Percentiles rank a stretch among this genome's conserved stretches.
Evolutionary conservation across 352 stramenopile species (phyloP).

Genomic region (Phytophthora pisi): DNA sequence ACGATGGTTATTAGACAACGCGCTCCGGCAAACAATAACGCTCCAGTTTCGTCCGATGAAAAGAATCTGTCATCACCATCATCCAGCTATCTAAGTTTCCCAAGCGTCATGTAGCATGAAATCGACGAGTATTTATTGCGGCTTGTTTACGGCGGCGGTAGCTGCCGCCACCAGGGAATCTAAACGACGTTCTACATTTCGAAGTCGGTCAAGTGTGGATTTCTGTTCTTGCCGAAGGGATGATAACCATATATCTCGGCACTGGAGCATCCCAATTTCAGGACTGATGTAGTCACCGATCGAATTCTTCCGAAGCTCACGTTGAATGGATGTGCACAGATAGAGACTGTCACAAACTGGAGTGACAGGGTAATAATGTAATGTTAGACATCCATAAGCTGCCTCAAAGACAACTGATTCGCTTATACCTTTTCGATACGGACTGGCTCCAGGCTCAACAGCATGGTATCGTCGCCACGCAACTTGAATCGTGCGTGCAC

Average conservation of each 20-base stretch:
- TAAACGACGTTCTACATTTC: conserved; percentile 47
- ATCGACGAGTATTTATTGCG: conserved; percentile 6
- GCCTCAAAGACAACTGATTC: neutral
- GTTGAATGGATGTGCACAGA: conserved; percentile 44
- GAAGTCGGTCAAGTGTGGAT: conserved; percentile 47
- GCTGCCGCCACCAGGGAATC: conserved; percentile 37
- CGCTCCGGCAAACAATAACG: conserved; percentile 28
- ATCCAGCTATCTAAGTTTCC: conserved; percentile 49
- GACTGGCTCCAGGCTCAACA: conserved; percentile 1
- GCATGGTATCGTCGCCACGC: conserved; percentile 48
- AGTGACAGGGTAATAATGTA: neutral
- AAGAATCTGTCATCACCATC: conserved; percentile 20
- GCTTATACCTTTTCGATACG: conserved; percentile 35
- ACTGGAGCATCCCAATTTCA: conserved; percentile 48
- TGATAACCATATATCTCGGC: conserved; percentile 50
- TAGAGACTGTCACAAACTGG: conserved; percentile 42
- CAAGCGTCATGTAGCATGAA: conserved; percentile 38
- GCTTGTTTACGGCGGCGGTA: conserved; percentile 18
- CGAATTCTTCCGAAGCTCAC: conserved; percentile 51
- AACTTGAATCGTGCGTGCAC: conserved; percentile 67
- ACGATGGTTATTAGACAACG: conserved; percentile 61
- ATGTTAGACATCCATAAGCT: conserved; percentile 6
- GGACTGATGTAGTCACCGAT: conserved; percentile 51
- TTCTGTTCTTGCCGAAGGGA: conserved; percentile 52
- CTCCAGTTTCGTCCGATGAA: conserved; percentile 16